phyloP scores from a whole-genome alignment of 495 filamentous ascomycete species.

The Letharia lupina region DNA sequence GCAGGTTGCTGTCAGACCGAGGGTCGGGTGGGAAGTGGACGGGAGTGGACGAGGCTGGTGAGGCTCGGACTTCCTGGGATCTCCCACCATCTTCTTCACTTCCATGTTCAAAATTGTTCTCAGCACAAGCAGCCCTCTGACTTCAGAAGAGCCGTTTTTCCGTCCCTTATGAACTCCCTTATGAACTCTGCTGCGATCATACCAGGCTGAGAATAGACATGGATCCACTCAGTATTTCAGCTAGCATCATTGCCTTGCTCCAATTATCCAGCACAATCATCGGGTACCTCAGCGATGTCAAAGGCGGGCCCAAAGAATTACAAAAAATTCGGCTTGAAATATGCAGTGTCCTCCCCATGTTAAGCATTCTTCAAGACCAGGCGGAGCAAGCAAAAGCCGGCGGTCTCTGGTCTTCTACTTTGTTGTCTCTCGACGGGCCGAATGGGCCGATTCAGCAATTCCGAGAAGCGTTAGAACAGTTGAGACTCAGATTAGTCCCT shows the following conservation, averaged over 20 bases:
- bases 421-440: conserved; percentile 1
- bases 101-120: too few relatives aligned
- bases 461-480: not conserved
- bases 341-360: not conserved
- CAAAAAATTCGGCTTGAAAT: conserved; percentile 4
- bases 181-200: too few relatives aligned
- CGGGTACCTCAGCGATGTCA: conserved; percentile 1
- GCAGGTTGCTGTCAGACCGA: too few relatives aligned
- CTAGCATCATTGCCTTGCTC: conserved; percentile 4
- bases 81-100: too few relatives aligned
- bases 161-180: too few relatives aligned
- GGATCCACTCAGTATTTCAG: conserved; percentile 12
- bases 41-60: too few relatives aligned
- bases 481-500: conserved; percentile 3
- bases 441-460: conserved; percentile 13
- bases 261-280: conserved; percentile 2
- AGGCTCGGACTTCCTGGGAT: too few relatives aligned
- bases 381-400: not conserved
- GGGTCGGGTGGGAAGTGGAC: too few relatives aligned
- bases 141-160: too few relatives aligned
- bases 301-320: not conserved
- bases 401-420: not conserved
- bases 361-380: not conserved
- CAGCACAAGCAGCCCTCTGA: too few relatives aligned
- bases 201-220: not conserved